Evolutionary conservation across 768 basidiomycete species (phyloP), one percentile per base, ranked within the genome.

Genomic region (Naganishia onofrii): DNA sequence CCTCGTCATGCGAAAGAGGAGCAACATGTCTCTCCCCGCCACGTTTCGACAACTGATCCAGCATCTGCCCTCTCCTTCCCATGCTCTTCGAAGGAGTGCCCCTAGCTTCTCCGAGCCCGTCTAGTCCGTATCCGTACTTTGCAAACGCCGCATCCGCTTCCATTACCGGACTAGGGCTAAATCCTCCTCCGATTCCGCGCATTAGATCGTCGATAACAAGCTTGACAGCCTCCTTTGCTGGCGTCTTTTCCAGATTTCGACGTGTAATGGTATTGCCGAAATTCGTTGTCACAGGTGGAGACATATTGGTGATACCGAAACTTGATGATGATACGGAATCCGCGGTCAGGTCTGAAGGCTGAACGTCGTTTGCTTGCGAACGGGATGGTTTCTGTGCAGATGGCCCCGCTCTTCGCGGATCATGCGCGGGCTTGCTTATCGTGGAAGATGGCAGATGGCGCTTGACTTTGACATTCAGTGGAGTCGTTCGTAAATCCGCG

Each of bases 141-240:
- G 76, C 68, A 28, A 80, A 65, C 9, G 75, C 75, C 9, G 78
- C 75, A 15, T 78, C 78, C 2, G 77, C 78, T 12, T 72, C 69
- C 69, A 79, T 71, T 13, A 70, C 64, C 46, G 77, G 76, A 54
- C 72, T 74, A 7, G 74, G 71, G 32, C 53, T 67, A 31, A 38
- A 67, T 26, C 66, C 36, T 70, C 74, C 60, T 36, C 73, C 70
- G 21, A 66, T 69, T 32, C 71, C 65, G 17, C 70, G 66, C 74
- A 80, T 89, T 86, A 81, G 66, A 23, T 88, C 88, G 5, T 86
- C 87, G 71, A 98, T 92, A 0, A 94, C 93, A 32, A 93, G 82
- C 17, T 82, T 63, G 32, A 83, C 86, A 13, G 92, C 83, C 80
- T 76, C 78, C n/a, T 91, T 89, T 0, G 80, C 86, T 29, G 85